Evolutionary conservation across 495 filamentous ascomycete genomes (phyloP).

Genomic region (Chaetomium fimeti): DNA sequence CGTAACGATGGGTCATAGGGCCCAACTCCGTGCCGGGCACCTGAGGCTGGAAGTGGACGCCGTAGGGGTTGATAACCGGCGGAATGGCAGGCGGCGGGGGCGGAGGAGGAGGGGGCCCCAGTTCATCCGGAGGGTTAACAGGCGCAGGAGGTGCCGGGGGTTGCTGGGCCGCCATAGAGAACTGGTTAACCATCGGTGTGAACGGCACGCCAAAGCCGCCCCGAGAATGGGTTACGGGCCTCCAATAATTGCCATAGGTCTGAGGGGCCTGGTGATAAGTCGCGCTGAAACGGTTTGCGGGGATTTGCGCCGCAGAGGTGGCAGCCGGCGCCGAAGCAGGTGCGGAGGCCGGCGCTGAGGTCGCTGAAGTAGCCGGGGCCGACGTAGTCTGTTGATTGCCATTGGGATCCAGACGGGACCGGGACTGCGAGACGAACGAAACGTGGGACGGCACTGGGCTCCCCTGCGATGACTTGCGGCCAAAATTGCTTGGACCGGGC

Average conservation of each 20-base stretch:
- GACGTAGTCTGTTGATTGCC: background rate
- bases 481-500: background rate
- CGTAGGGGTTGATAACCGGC: slow-evolving; percentile 20
- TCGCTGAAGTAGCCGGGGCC: background rate
- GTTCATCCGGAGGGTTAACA: slow-evolving; percentile 8
- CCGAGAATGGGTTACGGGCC: slow-evolving; percentile 2
- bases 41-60: slow-evolving; percentile 49
- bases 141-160: slow-evolving; percentile 4
- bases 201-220: background rate
- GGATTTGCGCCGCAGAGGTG: background rate
- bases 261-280: background rate
- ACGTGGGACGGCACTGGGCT: slow-evolving; percentile 8
- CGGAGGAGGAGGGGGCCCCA: slow-evolving; percentile 16
- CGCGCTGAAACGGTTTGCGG: background rate
- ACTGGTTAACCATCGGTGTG: background rate
- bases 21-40: slow-evolving; percentile 48
- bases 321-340: background rate
- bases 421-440: slow-evolving; percentile 2
- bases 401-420: background rate
- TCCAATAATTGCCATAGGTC: background rate
- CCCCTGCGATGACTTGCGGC: background rate
- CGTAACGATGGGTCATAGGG: slow-evolving; percentile 45
- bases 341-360: background rate
- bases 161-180: background rate
- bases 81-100: slow-evolving; percentile 16